phyloP scores from a whole-genome alignment of 306 rosid genomes.

The Dicorynia guianensis region DNA sequence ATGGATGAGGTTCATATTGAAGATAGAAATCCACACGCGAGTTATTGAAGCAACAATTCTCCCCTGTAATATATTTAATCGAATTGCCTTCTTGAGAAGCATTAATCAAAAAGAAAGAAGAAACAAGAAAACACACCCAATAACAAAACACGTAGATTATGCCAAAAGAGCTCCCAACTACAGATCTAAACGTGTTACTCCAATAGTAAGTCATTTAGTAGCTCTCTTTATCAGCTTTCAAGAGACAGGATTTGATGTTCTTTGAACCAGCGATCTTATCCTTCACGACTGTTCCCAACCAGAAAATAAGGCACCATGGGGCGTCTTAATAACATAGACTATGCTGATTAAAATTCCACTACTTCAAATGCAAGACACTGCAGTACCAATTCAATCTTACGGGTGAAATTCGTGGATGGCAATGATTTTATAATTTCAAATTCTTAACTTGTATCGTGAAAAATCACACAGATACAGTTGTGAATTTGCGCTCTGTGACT shows the following conservation, averaged over 20 bases:
- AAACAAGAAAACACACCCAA: conserved; percentile 4
- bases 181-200: conserved; percentile 28
- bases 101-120: conserved; percentile 5
- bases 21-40: conserved; percentile 84
- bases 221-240: neutral
- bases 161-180: conserved; percentile 15
- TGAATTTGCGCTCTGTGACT: no score
- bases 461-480: no score
- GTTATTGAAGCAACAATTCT: conserved; percentile 89
- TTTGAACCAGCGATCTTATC: no score
- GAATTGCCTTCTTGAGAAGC: conserved; percentile 31
- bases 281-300: no score
- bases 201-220: conserved; percentile 21
- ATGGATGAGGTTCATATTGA: conserved; percentile 84
- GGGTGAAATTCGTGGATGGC: no score
- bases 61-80: conserved; percentile 71
- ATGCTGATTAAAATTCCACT: no score
- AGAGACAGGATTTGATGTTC: neutral
- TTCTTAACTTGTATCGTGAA: no score
- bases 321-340: no score
- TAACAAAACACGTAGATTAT: conserved; percentile 10
- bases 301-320: no score
- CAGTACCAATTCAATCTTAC: no score
- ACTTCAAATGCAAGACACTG: no score
- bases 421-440: no score